Evolutionary conservation across 176 grass and related monocot species (phyloP).

Genomic region (Leersia perrieri): DNA sequence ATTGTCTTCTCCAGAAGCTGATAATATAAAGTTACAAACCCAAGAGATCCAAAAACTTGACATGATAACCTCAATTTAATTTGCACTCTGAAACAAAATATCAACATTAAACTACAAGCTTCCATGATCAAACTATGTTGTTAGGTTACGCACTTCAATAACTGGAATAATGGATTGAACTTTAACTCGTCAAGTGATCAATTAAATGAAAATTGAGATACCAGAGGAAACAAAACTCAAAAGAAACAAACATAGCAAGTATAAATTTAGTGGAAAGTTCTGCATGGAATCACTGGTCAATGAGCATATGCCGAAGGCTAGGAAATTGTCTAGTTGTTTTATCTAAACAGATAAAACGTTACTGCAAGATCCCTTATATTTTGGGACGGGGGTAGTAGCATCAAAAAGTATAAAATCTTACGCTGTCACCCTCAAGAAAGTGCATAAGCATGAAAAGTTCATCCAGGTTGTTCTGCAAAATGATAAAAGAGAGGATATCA

Average conservation of each 20-base stretch:
- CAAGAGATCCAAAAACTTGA: background rate
- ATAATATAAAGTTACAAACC: background rate
- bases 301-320: background rate
- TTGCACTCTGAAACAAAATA: background rate
- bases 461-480: slow-evolving; percentile 95
- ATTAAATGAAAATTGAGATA: background rate
- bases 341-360: too few species aligned
- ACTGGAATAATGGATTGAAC: background rate
- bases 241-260: background rate
- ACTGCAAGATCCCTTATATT: too few species aligned
- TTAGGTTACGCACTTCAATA: background rate
- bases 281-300: background rate
- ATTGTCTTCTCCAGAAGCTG: background rate
- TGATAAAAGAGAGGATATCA: slow-evolving; percentile 24
- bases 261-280: background rate
- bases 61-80: background rate
- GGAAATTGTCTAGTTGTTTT: background rate
- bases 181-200: background rate
- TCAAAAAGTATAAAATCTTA: slow-evolving; percentile 43
- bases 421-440: slow-evolving; percentile 97
- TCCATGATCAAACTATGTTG: background rate
- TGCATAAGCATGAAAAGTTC: slow-evolving; percentile 99
- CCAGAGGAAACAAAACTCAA: background rate
- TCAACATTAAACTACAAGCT: background rate
- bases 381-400: too few species aligned